Percentiles rank a stretch among this genome's conserved stretches.
phyloP scores from a whole-genome alignment of 352 stramenopile genomes.

The Pythium dissimile region DNA sequence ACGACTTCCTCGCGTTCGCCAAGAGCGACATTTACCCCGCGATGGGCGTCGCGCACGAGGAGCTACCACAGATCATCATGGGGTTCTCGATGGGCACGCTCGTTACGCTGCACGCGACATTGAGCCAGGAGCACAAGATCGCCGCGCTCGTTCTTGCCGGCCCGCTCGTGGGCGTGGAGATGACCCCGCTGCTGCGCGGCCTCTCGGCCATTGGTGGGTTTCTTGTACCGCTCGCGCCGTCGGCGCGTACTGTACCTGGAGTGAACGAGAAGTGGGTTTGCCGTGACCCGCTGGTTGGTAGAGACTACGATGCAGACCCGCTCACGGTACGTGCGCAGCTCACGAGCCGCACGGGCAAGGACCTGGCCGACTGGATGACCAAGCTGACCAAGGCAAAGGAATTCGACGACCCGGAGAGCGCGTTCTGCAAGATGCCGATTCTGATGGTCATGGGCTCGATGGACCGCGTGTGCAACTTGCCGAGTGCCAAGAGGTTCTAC shows the following conservation, averaged over 20 bases:
- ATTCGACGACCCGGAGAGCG: constrained; percentile 12
- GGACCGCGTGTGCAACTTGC: constrained; percentile 25
- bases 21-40: constrained; percentile 17
- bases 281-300: constrained; percentile 16
- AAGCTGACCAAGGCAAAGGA: constrained; percentile 12
- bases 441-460: constrained; percentile 19
- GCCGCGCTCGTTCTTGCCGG: constrained; percentile 14
- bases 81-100: constrained; percentile 21
- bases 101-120: constrained; percentile 20
- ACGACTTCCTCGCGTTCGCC: constrained; percentile 22
- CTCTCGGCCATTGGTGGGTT: constrained; percentile 2
- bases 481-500: constrained; percentile 45
- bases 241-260: constrained; percentile 13
- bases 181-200: constrained; percentile 16
- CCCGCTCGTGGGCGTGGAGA: constrained; percentile 14
- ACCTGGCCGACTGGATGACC: constrained; percentile 16
- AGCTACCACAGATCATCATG: constrained; percentile 4
- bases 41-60: background rate
- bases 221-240: constrained; percentile 5
- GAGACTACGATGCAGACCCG: constrained; percentile 24
- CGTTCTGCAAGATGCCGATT: constrained; percentile 16
- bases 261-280: constrained; percentile 22
- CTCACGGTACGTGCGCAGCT: constrained; percentile 16
- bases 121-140: constrained; percentile 20
- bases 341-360: constrained; percentile 17